Base-by-base conservation (phyloP, 306 rosid genomes). In the Vigna radiata region DNA sequence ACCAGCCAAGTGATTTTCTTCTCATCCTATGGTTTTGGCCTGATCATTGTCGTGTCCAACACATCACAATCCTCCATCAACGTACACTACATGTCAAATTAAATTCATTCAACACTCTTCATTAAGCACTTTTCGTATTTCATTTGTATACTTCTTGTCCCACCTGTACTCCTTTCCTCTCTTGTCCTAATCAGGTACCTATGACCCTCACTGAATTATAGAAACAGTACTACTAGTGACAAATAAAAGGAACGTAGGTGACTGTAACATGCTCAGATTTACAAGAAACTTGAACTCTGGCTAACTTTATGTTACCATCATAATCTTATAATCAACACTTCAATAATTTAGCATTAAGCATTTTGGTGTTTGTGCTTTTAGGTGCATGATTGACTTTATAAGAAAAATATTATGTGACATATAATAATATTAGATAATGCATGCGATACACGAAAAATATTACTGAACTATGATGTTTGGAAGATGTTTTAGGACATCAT, bases 351-450 rank as follows among this genome's bases (percentile, higher is more conserved):
- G 71, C 15, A 8, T 15, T 5, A 48, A 64, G 53, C 31, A 65
- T 29, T 48, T 61, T 1, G 63, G 14, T 61, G 6, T 47, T 29
- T 49, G 21, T 50, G 64, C 65, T 65, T 76, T 76, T 64, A 52
- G 64, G 73, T 53, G 27, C 72, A 63, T 63, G 75, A 77, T 77
- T 77, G 75, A 78, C 15, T 67, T 66, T 41, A 63, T 37, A 36
- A 49, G 19, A 14, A 36, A 18, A 48, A 52, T 33, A 19, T 25
- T 3, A 52, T 17, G 18, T 37, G 56, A 53, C 33, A 68, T 29
- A 43, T 56, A 55, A 17, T 58, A 78, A 33, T 70, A 21, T 21
- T 21, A 60, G 52, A 67, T 77, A 37, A 61, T 79, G 44, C 77
- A 70, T 60, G 41, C 4, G n/a, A 70, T 48, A 36, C 68, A 43